Evolutionary conservation across 108 stramenopile species (phyloP).

Genomic region (Schizochytrium sp.): DNA sequence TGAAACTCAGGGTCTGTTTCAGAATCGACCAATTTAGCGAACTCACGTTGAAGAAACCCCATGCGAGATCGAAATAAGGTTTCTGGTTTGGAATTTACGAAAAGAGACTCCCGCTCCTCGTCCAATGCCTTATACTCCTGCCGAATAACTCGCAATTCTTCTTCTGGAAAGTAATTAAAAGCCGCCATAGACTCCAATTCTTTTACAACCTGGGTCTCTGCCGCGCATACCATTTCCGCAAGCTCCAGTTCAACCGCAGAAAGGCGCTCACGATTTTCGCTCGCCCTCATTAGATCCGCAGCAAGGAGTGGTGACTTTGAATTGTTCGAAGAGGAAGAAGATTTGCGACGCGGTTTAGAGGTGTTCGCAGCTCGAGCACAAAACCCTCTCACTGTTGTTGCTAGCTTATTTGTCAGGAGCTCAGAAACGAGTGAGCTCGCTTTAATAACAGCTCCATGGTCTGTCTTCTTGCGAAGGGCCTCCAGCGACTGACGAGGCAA

Average conservation of each 20-base stretch:
- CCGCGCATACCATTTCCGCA: constrained; percentile 12
- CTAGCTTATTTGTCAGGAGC: neutral
- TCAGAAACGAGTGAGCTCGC: constrained; percentile 56
- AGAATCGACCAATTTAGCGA: neutral
- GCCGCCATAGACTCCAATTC: neutral
- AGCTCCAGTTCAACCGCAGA: neutral
- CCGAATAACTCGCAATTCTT: constrained; percentile 30
- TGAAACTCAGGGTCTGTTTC: neutral
- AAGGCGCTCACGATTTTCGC: neutral
- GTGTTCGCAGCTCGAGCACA: constrained; percentile 40
- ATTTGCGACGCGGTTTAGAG: neutral
- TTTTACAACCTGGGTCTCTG: constrained; percentile 5
- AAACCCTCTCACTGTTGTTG: constrained; percentile 12
- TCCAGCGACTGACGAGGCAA: constrained; percentile 10
- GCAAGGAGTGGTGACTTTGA: constrained; percentile 6
- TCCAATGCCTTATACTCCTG: constrained; percentile 33
- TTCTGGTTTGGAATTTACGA: neutral
- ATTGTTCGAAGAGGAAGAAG: neutral
- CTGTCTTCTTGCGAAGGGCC: constrained; percentile 11
- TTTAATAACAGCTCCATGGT: constrained; percentile 20
- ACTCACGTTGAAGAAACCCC: constrained; percentile 18
- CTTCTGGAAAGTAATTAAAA: neutral
- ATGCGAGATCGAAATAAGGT: constrained; percentile 21
- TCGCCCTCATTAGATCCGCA: neutral
- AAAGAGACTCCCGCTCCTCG: constrained; percentile 44